Evolutionary conservation across 495 filamentous ascomycete species (phyloP), one percentile per base, ranked within the genome.

Genomic region (Talaromyces nanjingensis): DNA sequence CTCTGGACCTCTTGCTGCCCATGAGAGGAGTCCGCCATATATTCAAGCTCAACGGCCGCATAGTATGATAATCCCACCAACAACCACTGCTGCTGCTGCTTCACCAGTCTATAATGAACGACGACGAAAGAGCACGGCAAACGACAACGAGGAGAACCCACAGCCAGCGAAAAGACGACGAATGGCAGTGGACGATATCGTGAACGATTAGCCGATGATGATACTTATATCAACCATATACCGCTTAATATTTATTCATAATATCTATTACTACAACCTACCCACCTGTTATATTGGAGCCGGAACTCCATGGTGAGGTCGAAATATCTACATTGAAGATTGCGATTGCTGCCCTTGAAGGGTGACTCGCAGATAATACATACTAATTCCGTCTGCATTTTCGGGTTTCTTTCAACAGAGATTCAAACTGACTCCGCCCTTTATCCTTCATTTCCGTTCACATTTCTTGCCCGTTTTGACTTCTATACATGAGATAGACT

Each of bases 101-200:
- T 60, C 37, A 16, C 31, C 31, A 42, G 37, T 24, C 9, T 27
- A 39, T 22, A 37, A n/a, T 39, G 61, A 57, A 33, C 47, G n/a
- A 11, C 61, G 61, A 37, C 61, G 61, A 64, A 47, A 33, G 33
- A 59, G 63, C n/a, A 24, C 34, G 42, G 63, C n/a, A 5, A 22
- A 20, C n/a, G 56, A 60, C 16, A 16, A 22, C 11, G 63, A 64
- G 22, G 63, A 64, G 37, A 64, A 59, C n/a, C 55, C 65, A 84
- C 73, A 91, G 83, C 56, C 91, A 80, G 14, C 91, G 84, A 68
- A 92, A 83, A 70, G 96, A 79, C 77, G 81, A 86, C 66, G 88
- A 81, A 70, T 88, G 92, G 66, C 78, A 14, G 58, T 81, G 59
- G 75, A 81, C 63, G 77, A 81, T 53, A 81, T 81, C 71, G 78